Conservation (phyloP, 2,329 filamentous ascomycete genomes). For the Penicillium expansum region DNA sequence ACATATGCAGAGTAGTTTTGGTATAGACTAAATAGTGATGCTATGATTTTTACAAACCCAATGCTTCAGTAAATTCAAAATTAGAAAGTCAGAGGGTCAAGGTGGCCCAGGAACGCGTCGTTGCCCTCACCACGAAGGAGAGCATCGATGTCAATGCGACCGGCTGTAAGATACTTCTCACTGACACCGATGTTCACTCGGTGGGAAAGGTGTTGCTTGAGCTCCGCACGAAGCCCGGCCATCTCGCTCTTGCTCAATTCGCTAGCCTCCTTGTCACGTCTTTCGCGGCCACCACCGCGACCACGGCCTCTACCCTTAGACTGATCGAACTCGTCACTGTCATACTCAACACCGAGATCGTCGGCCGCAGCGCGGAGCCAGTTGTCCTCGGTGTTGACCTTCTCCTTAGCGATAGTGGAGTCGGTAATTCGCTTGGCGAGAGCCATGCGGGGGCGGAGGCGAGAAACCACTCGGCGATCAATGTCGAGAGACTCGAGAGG, state of each 20-base stretch:
- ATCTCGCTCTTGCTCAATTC: constrained; percentile 71
- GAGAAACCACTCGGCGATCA: constrained; percentile 72
- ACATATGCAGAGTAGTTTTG: constrained; percentile 1
- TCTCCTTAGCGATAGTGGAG: constrained; percentile 78
- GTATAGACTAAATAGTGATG: constrained; percentile 14
- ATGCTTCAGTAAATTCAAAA: background rate
- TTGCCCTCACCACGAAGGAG: constrained; percentile 64
- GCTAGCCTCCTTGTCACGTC: constrained; percentile 69
- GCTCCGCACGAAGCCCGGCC: constrained; percentile 64
- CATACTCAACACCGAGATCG: constrained; percentile 90
- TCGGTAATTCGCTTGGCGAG: constrained; percentile 89
- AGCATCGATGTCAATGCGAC: constrained; percentile 75
- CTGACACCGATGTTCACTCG: constrained; percentile 85
- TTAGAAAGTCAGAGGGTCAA: constrained; percentile 47
- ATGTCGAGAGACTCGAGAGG: constrained; percentile 72
- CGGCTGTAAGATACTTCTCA: constrained; percentile 79
- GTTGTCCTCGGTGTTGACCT: constrained; percentile 75
- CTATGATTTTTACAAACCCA: background rate
- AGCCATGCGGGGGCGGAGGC: constrained; percentile 72
- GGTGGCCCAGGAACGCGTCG: constrained; percentile 63
- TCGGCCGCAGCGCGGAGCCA: constrained; percentile 83
- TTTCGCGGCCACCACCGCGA: constrained; percentile 69
- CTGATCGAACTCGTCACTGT: constrained; percentile 78
- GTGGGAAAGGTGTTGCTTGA: constrained; percentile 67
- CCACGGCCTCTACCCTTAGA: constrained; percentile 66